phyloP scores from a whole-genome alignment of 78 protist genomes.

The Dictyostelium firmibasis region DNA sequence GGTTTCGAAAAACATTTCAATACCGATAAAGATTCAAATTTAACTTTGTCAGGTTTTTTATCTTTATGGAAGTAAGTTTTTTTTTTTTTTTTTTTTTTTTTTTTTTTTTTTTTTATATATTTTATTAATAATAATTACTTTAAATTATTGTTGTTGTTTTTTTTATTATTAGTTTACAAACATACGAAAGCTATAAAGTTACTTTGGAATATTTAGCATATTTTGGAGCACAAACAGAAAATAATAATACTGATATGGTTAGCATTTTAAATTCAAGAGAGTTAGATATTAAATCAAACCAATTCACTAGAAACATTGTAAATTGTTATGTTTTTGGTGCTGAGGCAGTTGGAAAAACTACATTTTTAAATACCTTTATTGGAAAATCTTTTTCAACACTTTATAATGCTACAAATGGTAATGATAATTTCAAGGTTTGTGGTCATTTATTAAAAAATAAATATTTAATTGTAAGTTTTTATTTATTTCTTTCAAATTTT shows the following conservation, averaged over 20 bases:
- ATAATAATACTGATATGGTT: constrained; percentile 25
- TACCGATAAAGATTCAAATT: background rate
- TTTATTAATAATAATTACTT: background rate
- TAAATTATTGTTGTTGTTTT: background rate
- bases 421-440: constrained; percentile 31
- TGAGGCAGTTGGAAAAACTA: constrained; percentile 39
- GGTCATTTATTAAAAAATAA: constrained; percentile 23
- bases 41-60: constrained; percentile 2
- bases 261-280: background rate
- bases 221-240: constrained; percentile 44
- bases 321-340: constrained; percentile 41
- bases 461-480: constrained; percentile 46
- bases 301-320: background rate
- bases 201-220: constrained; percentile 54
- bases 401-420: constrained; percentile 14
- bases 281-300: background rate
- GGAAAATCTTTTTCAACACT: constrained; percentile 9
- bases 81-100: too few species aligned
- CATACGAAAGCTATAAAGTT: background rate
- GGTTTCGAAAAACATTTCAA: background rate
- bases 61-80: constrained; percentile 8
- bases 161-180: constrained; percentile 15
- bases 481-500: background rate
- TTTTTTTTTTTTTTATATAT: background rate
- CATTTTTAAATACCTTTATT: constrained; percentile 34